These are phyloP conservation scores for Venturia aucupariae DNA, from an alignment of 2,329 filamentous ascomycete genomes.

Conservation along the genomic window DNA sequence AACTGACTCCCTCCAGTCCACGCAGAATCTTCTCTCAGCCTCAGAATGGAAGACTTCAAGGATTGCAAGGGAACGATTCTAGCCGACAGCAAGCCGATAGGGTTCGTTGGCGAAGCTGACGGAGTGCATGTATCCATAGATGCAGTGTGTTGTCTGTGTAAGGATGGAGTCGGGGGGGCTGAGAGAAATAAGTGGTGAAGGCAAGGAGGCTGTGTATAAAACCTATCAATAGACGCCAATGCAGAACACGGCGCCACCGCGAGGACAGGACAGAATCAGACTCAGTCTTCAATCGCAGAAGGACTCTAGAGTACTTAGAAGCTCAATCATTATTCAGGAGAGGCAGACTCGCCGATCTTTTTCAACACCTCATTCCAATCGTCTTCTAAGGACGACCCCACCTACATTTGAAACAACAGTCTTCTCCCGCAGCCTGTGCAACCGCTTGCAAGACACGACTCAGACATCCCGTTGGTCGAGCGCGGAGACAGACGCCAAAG, in stretches of 20 bases:
- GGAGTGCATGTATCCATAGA: background rate
- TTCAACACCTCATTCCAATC: background rate
- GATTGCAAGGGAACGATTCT: background rate
- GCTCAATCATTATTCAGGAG: background rate
- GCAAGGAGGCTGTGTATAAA: background rate
- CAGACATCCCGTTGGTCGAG: background rate
- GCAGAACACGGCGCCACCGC: background rate
- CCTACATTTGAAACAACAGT: background rate
- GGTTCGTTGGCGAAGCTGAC: background rate
- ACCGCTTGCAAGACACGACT: background rate
- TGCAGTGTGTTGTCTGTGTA: slow-evolving; percentile 3
- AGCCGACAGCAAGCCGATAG: background rate
- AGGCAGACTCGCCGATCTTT: background rate
- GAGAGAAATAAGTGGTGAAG: background rate
- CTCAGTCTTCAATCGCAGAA: background rate
- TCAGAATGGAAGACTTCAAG: too few species aligned
- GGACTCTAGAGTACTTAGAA: too few species aligned
- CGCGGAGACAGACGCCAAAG: background rate
- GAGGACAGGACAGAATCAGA: background rate
- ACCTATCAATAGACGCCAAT: background rate
- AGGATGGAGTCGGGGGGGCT: background rate
- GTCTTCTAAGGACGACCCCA: background rate
- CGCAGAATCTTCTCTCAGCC: too few species aligned
- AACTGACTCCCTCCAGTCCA: too few species aligned
- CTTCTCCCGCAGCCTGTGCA: background rate